Conservation (phyloP, 2,329 filamentous ascomycete species). For the Aspergillus oerlinghausenensis region DNA sequence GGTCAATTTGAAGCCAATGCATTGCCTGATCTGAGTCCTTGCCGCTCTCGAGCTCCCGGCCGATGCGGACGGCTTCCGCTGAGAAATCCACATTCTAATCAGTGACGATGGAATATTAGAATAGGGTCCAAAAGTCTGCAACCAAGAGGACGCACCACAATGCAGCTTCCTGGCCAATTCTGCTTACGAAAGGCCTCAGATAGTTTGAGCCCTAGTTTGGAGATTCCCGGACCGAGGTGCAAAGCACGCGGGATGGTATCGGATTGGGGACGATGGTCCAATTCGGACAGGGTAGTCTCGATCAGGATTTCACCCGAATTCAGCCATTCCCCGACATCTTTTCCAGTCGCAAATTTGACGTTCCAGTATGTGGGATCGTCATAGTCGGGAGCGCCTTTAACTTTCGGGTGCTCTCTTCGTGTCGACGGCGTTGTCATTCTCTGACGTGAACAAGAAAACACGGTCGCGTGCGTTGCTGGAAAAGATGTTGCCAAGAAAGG, state of each 20-base stretch:
- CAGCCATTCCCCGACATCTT: constrained; percentile 36
- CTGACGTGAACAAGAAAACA: constrained; percentile 1
- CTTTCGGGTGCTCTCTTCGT: constrained; percentile 14
- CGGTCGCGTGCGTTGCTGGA: not conserved
- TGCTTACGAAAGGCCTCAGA: constrained; percentile 23
- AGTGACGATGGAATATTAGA: not conserved
- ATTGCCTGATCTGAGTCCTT: constrained; percentile 21
- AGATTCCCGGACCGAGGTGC: constrained; percentile 33
- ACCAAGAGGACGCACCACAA: constrained; percentile 24
- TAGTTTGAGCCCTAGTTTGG: constrained; percentile 27
- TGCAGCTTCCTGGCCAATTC: constrained; percentile 26
- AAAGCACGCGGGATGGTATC: constrained; percentile 21
- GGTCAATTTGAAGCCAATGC: constrained; percentile 28
- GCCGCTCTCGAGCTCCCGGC: constrained; percentile 20
- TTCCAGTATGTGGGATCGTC: constrained; percentile 33
- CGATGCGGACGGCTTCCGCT: constrained; percentile 33
- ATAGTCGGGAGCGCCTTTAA: constrained; percentile 29
- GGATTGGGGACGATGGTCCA: constrained; percentile 14
- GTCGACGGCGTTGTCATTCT: constrained; percentile 13
- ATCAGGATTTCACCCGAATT: constrained; percentile 30
- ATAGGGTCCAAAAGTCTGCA: not conserved
- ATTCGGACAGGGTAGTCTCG: constrained; percentile 21
- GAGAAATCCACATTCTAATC: constrained; percentile 35
- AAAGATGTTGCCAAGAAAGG: not conserved
- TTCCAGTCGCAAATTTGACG: constrained; percentile 29